Percentiles rank a stretch among this genome's conserved stretches.
phyloP scores from a whole-genome alignment of 1,284 basidiomycete genomes.

The Leccinum fuscescens region DNA sequence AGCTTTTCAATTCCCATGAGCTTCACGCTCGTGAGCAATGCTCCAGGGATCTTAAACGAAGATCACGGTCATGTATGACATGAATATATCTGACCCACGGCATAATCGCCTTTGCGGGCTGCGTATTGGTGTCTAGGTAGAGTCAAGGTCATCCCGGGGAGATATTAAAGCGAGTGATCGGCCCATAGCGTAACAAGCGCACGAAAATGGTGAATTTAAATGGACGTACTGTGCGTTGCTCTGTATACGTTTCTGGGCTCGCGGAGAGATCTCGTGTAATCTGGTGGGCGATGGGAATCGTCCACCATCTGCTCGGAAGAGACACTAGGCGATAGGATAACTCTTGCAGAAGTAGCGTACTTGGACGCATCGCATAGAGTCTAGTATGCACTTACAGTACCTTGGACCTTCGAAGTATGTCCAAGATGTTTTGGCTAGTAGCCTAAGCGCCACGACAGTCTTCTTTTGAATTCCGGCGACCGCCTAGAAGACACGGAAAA shows the following conservation, averaged over 20 bases:
- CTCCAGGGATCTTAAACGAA: not conserved
- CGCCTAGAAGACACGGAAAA: not conserved
- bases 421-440: not conserved
- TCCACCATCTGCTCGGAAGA: not conserved
- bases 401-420: too few species aligned
- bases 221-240: not conserved
- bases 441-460: not conserved
- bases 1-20: not conserved
- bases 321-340: not conserved
- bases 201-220: not conserved
- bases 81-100: not conserved
- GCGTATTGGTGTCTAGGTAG: not conserved
- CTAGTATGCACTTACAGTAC: not conserved
- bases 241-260: not conserved
- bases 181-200: not conserved
- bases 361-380: not conserved
- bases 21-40: not conserved
- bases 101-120: not conserved
- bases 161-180: too few species aligned
- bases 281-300: not conserved
- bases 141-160: not conserved
- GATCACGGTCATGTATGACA: not conserved
- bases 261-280: not conserved
- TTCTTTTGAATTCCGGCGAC: too few species aligned
- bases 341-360: not conserved